A percentile compares a stretch with the other conserved stretches of the same genome.
Conservation (phyloP, 1,284 basidiomycete species). For the Cystobasidium slooffiae region DNA sequence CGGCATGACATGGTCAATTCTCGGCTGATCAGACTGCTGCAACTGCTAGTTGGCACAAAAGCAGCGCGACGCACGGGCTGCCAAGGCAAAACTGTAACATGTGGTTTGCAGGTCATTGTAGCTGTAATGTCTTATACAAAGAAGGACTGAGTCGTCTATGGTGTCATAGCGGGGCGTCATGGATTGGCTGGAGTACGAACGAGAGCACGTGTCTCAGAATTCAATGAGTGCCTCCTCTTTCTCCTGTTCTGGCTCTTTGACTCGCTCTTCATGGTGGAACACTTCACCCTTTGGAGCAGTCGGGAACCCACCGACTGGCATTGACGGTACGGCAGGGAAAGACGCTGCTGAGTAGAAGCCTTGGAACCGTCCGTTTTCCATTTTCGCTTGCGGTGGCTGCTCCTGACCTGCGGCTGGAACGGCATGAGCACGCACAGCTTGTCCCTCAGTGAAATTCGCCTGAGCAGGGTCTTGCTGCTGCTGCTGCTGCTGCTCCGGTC, state of each 20-base stretch:
- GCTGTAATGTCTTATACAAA: not conserved
- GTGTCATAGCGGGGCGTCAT: not conserved
- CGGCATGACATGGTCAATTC: not conserved
- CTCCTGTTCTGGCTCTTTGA: not conserved
- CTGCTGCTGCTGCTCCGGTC: too few relatives aligned
- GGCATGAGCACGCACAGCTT: not conserved
- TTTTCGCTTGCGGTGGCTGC: conserved; percentile 6
- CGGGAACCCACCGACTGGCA: conserved; percentile 37
- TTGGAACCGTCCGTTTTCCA: conserved; percentile 13
- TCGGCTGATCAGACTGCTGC: not conserved
- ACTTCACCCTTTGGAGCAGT: conserved; percentile 26
- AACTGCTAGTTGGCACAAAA: conserved; percentile 17
- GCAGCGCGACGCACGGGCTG: conserved; percentile 6
- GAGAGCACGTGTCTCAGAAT: conserved; percentile 6
- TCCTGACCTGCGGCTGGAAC: not conserved
- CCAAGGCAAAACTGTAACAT: conserved; percentile 9
- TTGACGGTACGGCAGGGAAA: conserved; percentile 29
- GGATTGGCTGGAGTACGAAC: not conserved
- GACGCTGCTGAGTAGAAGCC: conserved; percentile 37
- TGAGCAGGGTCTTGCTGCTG: too few relatives aligned
- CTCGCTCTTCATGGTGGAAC: conserved; percentile 3
- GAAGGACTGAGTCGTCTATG: not conserved
- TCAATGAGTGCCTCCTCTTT: conserved; percentile 41
- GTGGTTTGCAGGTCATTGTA: too few relatives aligned
- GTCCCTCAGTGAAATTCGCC: too few relatives aligned